Base-by-base conservation (phyloP, 1,284 basidiomycete species). In the Puccinia coronata region DNA sequence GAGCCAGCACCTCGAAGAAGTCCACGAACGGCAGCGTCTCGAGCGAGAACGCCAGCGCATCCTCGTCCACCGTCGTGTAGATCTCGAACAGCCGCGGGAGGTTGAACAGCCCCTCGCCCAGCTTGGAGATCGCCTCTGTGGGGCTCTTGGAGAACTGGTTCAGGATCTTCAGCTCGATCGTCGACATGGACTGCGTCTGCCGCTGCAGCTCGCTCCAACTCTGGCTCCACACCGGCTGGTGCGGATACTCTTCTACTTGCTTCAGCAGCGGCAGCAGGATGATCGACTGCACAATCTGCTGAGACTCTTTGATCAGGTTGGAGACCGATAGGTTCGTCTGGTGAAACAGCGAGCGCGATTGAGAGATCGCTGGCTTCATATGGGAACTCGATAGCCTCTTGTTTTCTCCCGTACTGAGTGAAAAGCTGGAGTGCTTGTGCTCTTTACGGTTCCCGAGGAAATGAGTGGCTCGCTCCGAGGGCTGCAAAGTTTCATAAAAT, bases 71-170 rank as follows among this genome's bases (percentile, higher is more conserved):
- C 34, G 41, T 57, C 25, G 61, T 79, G 85, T 97, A 96, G 23
- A 95, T 92, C 86, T 98, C 96, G 85, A 99, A 96, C 28, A 98
- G 88, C 71, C 96, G 88, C 0, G 96, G 94, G 6, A 99, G 90
- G 87, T 97, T 98, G 55, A 98, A 89, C 69, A 99, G 87, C 6
- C 94, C 95, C 85, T 99, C 97, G 6, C 94, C 93, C 23, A 98
- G 91, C 71, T 92, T 90, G 82, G 95, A 92, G 83, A 98, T 92
- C 1, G 90, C 91, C 80, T 94, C 92, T 61, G 92, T 97, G 0
- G 95, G 95, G 16, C 93, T 94, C 20, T 96, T 89, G 0, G 95
- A 97, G 87, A 99, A 99, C n/a, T 79, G 63, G 4, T 90, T 93
- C 1, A 96, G 96, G n/a, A 98, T 91, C 53, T 90, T 89, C 36